Evolutionary conservation across 306 rosid species (phyloP), one percentile per base, ranked within the genome.

Genomic region (Senna siamea): DNA sequence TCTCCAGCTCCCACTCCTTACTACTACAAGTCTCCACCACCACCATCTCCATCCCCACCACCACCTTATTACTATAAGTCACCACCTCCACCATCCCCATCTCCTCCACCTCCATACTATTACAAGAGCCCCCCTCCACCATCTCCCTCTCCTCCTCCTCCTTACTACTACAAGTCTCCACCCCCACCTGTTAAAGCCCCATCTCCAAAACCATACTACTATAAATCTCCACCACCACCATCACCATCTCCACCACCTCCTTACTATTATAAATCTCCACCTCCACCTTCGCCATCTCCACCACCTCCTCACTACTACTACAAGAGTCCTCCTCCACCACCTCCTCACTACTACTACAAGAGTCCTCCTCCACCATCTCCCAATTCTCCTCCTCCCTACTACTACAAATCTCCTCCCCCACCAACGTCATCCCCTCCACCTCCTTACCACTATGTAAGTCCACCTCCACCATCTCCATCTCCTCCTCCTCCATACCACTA

Each of bases 341-440:
- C 88, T 13, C 89, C 87, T 9, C 38, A 78, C 6, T 85, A 85
- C 59, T 17, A 30, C 32, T 85, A 85, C 86, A 46, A 3, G 1
- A 56, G 82, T 23, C 90, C 90, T 41, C 88, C 87, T 15, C 88
- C 91, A 1, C 85, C 90, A 62, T 12, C 63, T 12, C 70, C 80
- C 3, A 3, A n/a, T 18, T 5, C 87, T 20, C 75, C 86, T 19
- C 69, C 89, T 13, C 51, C 51, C 0, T 44, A 44, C 51, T 44
- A 44, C 17, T n/a, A 52, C 6, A 44, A 44, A n/a, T 2, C 51
- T 13, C 51, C 51, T 12, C 51, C 51, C 5, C 51, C 51, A 12
- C 51, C 51, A 4, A 3, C 46, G 1, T 11, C 46, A 7, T 7
- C 46, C 7, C 46, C 46, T 1, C 13, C 10, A 7, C 46, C 46